Evolutionary conservation across 371 early-diverging fungal genomes (phyloP), one percentile per base, ranked within the genome.

Genomic region (Mortierella sp.): DNA sequence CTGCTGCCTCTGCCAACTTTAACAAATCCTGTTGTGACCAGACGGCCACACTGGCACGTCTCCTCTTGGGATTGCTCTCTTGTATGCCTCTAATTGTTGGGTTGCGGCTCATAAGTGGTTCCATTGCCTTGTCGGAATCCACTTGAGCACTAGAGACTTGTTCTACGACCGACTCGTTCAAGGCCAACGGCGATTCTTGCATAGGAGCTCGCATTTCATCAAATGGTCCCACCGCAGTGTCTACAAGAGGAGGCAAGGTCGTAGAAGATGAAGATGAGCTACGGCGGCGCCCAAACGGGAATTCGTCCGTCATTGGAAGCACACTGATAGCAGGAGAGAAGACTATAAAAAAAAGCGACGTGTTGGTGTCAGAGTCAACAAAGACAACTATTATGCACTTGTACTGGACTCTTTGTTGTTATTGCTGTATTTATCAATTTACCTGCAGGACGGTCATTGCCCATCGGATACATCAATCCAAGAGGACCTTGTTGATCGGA

Each of bases 1-100:
- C 68, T 0, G 75, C 79, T 10, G 80, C 24, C 67, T 78, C 85
- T 9, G 87, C 88, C 10, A 94, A 64, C 39, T 90, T 88, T 68
- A 91, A 78, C 20, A 96, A 71, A 14, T 87, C 75, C 47, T 93
- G 92, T 67, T 95, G 95, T 0, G 93, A 84, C 96, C 96, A 96
- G 4, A 95, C 94, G 0, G 96, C 96, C 0, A 96, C 92, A 66
- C 93, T 93, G 5, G 90, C 93, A 28, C 95, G 84, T 58, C 96
- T 84, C 65, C 78, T 73, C 60, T 85, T 77, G 0, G 88, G 88
- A 37, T 84, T 90, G 26, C 71, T 79, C 11, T 72, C 77, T 55
- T 84, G 84, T 1, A 89, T 62, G 14, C 80, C 70, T 22, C 81
- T 68, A 16, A 81, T 81, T 16, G 81, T 81, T 9, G 75, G 75